Conservation (phyloP, 257 asterid species). For the Primulina huaijiensis region DNA sequence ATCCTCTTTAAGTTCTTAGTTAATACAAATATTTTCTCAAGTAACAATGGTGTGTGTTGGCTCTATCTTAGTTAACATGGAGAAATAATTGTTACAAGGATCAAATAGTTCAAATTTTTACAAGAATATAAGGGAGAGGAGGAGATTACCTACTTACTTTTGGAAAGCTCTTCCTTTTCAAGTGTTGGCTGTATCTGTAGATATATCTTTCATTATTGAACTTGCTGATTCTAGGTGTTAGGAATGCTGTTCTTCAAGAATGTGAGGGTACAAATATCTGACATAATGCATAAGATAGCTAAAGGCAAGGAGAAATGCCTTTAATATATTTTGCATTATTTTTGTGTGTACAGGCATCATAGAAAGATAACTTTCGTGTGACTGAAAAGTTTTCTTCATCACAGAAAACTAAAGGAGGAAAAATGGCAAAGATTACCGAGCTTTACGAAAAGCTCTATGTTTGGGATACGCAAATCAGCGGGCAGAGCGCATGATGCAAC, state of each 20-base stretch:
- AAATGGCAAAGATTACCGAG: conserved; percentile 56
- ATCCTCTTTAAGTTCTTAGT: no score
- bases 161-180: neutral
- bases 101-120: conserved; percentile 13
- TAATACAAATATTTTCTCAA: no score
- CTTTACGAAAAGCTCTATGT: conserved; percentile 81
- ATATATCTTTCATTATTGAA: conserved; percentile 11
- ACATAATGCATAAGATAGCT: conserved; percentile 83
- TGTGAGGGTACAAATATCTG: conserved; percentile 83
- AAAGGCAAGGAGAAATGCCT: conserved; percentile 46
- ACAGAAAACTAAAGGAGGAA: conserved; percentile 59
- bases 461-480: conserved; percentile 87
- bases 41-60: no score
- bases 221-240: conserved; percentile 63
- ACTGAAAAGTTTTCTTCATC: neutral
- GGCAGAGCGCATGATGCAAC: conserved; percentile 91
- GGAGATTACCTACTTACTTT: conserved; percentile 5
- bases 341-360: neutral
- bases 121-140: conserved; percentile 2
- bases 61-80: no score
- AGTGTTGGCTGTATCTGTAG: conserved; percentile 5
- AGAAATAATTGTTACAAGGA: neutral
- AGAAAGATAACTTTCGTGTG: no score
- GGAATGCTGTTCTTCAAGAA: conserved; percentile 90
- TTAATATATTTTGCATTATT: neutral